Conservation (phyloP, 2,329 filamentous ascomycete genomes). For the Zopfia rhizophila region DNA sequence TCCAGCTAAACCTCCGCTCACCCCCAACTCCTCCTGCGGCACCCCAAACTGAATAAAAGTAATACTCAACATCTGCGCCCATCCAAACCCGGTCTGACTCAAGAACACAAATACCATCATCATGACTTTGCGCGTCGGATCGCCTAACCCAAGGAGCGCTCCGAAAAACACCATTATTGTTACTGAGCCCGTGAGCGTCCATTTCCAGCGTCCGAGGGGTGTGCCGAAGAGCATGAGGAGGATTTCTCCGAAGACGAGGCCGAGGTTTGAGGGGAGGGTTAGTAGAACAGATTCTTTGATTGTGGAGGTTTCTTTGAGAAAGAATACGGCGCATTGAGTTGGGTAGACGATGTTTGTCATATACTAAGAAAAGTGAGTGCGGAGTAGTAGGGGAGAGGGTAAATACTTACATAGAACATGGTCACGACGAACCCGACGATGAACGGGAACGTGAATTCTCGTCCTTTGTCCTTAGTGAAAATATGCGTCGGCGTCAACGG, state of each 20-base stretch:
- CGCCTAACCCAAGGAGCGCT: constrained; percentile 54
- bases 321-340: constrained; percentile 59
- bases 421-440: constrained; percentile 58
- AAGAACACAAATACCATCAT: constrained; percentile 61
- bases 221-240: constrained; percentile 53
- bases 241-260: constrained; percentile 53
- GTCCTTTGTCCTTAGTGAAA: constrained; percentile 56
- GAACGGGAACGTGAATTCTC: constrained; percentile 59
- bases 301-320: constrained; percentile 43
- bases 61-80: constrained; percentile 58
- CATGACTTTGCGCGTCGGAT: constrained; percentile 54
- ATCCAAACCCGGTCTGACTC: constrained; percentile 57
- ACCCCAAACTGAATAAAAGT: constrained; percentile 60
- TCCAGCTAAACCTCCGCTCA: constrained; percentile 53
- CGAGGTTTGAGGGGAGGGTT: constrained; percentile 57
- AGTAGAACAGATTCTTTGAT: constrained; percentile 53
- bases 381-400: too few species aligned
- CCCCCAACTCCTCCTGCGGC: constrained; percentile 58
- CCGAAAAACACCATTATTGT: constrained; percentile 60
- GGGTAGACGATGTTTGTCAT: constrained; percentile 57
- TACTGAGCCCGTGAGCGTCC: constrained; percentile 56
- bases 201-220: constrained; percentile 55
- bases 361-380: constrained; percentile 24
- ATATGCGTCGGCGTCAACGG: constrained; percentile 56
- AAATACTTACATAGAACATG: constrained; percentile 59